Percentiles rank a stretch among this genome's conserved stretches.
These are phyloP conservation scores for Alternaria panax DNA, from an alignment of 2,329 filamentous ascomycete species.

Conservation along the genomic window DNA sequence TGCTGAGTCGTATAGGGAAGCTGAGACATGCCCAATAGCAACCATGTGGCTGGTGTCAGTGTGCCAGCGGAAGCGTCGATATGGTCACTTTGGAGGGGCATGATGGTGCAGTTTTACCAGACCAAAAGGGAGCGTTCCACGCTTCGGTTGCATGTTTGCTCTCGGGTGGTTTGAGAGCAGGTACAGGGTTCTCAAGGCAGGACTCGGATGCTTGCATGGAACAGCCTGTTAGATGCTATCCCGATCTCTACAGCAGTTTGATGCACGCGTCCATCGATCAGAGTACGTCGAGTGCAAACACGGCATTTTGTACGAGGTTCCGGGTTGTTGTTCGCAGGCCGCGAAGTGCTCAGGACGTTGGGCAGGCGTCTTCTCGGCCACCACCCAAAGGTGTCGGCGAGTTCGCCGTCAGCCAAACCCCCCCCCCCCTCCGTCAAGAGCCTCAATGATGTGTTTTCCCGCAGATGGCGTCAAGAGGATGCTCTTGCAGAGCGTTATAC, in stretches of 20 bases:
- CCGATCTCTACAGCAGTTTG: not conserved
- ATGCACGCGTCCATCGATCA: not conserved
- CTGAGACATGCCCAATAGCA: slow-evolving; percentile 1
- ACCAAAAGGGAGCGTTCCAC: not conserved
- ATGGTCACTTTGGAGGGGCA: not conserved
- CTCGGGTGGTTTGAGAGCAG: not conserved
- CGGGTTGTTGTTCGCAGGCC: not conserved
- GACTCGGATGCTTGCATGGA: not conserved
- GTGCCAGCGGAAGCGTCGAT: not conserved
- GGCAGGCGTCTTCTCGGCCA: not conserved
- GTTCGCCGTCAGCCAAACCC: not conserved
- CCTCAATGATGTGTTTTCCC: not conserved
- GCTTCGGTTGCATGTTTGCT: not conserved
- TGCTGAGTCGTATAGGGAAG: not conserved
- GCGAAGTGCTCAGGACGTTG: not conserved
- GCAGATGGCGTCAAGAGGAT: not conserved
- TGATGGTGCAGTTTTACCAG: not conserved
- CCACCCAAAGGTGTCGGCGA: not conserved
- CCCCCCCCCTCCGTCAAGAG: too few relatives aligned
- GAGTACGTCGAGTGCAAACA: not conserved
- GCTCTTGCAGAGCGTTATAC: not conserved
- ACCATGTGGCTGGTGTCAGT: not conserved
- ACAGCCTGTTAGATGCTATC: not conserved
- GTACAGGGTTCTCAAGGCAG: not conserved
- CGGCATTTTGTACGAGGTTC: not conserved